Base-by-base conservation (phyloP, 2,329 filamentous ascomycete genomes). In the Neonectria magnoliae region DNA sequence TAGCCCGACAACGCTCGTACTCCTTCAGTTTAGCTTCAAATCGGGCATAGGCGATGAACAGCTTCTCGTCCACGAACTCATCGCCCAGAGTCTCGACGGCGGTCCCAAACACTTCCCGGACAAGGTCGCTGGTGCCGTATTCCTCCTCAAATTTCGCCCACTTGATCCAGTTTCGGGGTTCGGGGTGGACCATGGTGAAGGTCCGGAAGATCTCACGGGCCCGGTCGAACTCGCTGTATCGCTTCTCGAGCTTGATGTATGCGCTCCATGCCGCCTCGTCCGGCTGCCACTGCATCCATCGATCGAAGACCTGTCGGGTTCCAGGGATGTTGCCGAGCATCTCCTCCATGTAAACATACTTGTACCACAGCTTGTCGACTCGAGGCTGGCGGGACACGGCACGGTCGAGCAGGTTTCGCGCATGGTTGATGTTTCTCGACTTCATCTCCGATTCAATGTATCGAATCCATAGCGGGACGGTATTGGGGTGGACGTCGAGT, bases 261-360 rank as follows among this genome's bases (percentile, higher is more conserved):
- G 95, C 91, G 71, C 90, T 90, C 96, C 96, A 99, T 1, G 95
- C 96, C 47, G 92, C 90, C 85, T 98, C 95, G 71, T 98, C 94
- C 0, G 96, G 96, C 78, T 97, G 93, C 96, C 96, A 99, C 67
- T 92, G 91, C 91, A 99, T 95, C 96, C 96, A 99, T 50, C 96
- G 87, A 81, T 99, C 96, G 77, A 98, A 99, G 0, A 98, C 93
- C 73, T 97, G 93, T 63, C 96, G 86, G 3, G 94, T 97, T 38
- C 95, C 96, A 3, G 94, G 90, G 53, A 99, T 90, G 75, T 99
- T 98, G 7, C 94, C 94, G 59, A 99, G 86, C 81, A 95, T 98
- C 85, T 99, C 96, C 82, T 98, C 95, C 91, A 97, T 97, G 78
- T 97, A 97, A 27, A 97, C 93, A 83, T 98, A 99, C 79, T 98